Base-by-base conservation (phyloP, 331 rosid genomes). In the Ulmus americana region DNA sequence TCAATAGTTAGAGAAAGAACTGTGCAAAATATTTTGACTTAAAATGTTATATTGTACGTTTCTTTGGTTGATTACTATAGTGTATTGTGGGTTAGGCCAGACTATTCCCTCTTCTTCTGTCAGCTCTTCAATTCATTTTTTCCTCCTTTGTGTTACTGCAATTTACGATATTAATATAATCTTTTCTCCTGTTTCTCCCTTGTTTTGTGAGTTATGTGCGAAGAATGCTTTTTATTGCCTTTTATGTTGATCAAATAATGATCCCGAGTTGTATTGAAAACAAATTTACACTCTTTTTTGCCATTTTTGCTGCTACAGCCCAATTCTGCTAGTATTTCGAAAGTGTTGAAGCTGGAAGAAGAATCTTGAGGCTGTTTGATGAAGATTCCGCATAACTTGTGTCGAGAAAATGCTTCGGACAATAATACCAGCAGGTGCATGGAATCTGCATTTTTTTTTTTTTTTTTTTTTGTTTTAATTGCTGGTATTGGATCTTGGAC, bases 291-390 rank as follows among this genome's bases (percentile, higher is more conserved):
- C n/a, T 50, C 4, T 20, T 44, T 10, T 20, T 64, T 42, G n/a
- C 22, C 1, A 18, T 55, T 59, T 71, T 64, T 44, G 69, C 71
- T 64, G 76, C 22, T 0, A 1, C 60, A 39, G 43, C 11, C 9
- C 20, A 1, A 18, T 10, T 0, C 58, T 15, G 28, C 46, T 1
- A 35, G 20, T 10, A 39, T 65, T 16, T 20, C n/a, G 60, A n/a
- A 18, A 40, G 7, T 20, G 20, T 65, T 65, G 40, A 56, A 64
- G 65, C 59, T 7, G 43, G 65, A 71, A 43, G 45, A 39, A 15
- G 11, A 12, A 20, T 18, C 7, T 53, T 53, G 63, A 70, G 42
- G 5, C 57, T 61, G 16, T 55, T 62, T 71, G 50, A 55, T 15
- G 45, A 39, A 8, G 16, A 5, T 10, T 13, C 18, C 6, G 22